Conservation (phyloP, 257 asterid genomes). For the Fraxinus americana region DNA sequence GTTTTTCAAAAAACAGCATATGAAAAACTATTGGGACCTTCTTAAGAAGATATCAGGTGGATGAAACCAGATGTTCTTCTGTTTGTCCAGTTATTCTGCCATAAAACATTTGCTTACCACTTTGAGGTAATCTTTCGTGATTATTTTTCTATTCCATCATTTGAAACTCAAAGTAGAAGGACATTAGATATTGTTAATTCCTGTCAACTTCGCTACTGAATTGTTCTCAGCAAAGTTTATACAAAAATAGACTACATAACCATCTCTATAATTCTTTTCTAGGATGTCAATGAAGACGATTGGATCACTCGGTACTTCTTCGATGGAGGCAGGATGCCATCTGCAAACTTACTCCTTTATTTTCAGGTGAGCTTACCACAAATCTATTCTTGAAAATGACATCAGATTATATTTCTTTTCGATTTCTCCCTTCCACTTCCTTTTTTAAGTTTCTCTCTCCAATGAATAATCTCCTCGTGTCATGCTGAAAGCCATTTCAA, state of each 20-base stretch:
- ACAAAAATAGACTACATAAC: neutral
- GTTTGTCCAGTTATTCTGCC: conserved; percentile 84
- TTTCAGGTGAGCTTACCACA: conserved; percentile 64
- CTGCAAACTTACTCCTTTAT: conserved; percentile 88
- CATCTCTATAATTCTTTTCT: conserved; percentile 8
- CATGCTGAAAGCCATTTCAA: neutral
- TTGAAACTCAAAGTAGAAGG: neutral
- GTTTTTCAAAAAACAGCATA: conserved; percentile 58
- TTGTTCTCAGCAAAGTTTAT: neutral
- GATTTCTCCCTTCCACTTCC: neutral
- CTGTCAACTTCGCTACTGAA: neutral
- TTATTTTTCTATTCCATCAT: neutral
- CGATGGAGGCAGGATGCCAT: conserved; percentile 92
- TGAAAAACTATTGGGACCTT: conserved; percentile 82
- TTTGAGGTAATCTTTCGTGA: conserved; percentile 61
- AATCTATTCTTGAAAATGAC: neutral
- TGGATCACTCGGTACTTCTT: conserved; percentile 96
- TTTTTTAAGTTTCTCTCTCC: neutral
- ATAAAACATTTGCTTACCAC: conserved; percentile 88
- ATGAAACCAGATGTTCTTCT: conserved; percentile 76
- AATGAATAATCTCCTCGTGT: neutral
- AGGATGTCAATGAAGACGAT: conserved; percentile 86
- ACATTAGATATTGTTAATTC: neutral
- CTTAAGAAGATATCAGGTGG: conserved; percentile 84
- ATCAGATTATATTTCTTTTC: neutral